These are phyloP conservation scores for Phytophthora tentaculata DNA, from an alignment of 352 stramenopile species.

Conservation along the genomic window DNA sequence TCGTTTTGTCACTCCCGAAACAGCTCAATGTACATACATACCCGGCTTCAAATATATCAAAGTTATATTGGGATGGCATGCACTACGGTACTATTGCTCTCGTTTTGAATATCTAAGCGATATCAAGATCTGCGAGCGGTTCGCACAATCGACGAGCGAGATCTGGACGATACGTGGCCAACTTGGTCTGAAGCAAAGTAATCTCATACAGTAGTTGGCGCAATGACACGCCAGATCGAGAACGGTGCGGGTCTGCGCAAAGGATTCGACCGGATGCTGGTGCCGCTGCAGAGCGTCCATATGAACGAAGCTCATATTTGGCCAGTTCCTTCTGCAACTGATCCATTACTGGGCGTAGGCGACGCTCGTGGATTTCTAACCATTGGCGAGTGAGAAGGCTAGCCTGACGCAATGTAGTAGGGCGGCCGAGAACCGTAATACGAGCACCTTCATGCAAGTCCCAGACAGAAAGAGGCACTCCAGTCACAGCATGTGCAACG, in stretches of 20 bases:
- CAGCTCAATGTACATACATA: slow-evolving; percentile 1
- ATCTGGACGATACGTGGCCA: slow-evolving; percentile 64
- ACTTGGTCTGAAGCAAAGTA: slow-evolving; percentile 43
- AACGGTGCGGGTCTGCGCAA: slow-evolving; percentile 63
- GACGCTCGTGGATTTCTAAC: slow-evolving; percentile 60
- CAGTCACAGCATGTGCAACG: slow-evolving; percentile 48
- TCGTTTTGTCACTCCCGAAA: slow-evolving; percentile 15
- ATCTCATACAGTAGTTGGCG: slow-evolving; percentile 58
- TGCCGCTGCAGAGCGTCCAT: slow-evolving; percentile 34
- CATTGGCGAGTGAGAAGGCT: slow-evolving; percentile 79
- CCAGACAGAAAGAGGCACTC: slow-evolving; percentile 57
- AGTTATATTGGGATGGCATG: slow-evolving; percentile 29
- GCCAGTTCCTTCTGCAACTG: slow-evolving; percentile 59
- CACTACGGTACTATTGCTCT: not conserved
- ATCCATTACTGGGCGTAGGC: slow-evolving; percentile 41
- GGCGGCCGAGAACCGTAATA: slow-evolving; percentile 60
- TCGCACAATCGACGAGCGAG: slow-evolving; percentile 58
- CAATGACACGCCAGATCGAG: slow-evolving; percentile 48
- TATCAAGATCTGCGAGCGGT: slow-evolving; percentile 40
- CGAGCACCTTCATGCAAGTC: slow-evolving; percentile 75
- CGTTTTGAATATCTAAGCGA: slow-evolving; percentile 18
- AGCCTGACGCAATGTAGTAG: slow-evolving; percentile 76
- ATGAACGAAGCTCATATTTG: slow-evolving; percentile 66
- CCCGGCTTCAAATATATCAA: slow-evolving; percentile 13
- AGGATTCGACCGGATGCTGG: slow-evolving; percentile 42